Percentiles rank a stretch among this genome's conserved stretches.
These are phyloP conservation scores for Eragrostis nindensis DNA, from an alignment of 176 grass and related monocot genomes.

Conservation along the genomic window DNA sequence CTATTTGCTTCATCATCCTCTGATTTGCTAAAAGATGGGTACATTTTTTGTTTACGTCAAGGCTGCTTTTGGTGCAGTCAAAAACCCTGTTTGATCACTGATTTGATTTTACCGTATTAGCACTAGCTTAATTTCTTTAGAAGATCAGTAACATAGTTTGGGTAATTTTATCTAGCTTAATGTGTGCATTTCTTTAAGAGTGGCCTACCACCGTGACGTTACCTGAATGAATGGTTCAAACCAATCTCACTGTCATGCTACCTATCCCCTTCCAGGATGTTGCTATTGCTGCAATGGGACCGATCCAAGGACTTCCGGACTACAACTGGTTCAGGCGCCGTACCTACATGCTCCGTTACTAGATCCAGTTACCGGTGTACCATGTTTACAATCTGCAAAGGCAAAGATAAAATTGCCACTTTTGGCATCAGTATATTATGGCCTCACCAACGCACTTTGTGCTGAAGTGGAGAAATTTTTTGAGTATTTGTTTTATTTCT, in stretches of 20 bases:
- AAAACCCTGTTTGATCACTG: neutral
- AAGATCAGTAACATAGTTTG: too few species aligned
- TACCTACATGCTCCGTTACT: slow-evolving; percentile 96
- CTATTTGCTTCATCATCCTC: neutral
- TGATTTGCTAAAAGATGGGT: too few species aligned
- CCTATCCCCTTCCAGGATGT: slow-evolving; percentile 59
- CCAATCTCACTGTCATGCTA: neutral
- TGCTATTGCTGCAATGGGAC: slow-evolving; percentile 91
- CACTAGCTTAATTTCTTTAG: too few species aligned
- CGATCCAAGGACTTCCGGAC: slow-evolving; percentile 85
- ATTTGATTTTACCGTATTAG: neutral
- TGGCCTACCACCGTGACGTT: neutral
- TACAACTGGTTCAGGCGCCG: slow-evolving; percentile 99
- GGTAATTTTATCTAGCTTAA: too few species aligned
- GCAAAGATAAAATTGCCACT: slow-evolving; percentile 51
- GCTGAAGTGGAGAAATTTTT: slow-evolving; percentile 54
- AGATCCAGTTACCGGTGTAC: slow-evolving; percentile 44
- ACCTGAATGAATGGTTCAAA: neutral
- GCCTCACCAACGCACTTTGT: slow-evolving; percentile 42
- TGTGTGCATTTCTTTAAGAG: too few species aligned
- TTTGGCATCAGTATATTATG: slow-evolving; percentile 54
- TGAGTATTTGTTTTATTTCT: slow-evolving; percentile 49
- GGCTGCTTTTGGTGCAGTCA: neutral
- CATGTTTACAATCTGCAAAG: slow-evolving; percentile 54
- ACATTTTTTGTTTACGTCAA: neutral